phyloP scores from a whole-genome alignment of 495 filamentous ascomycete genomes.

The Aspergillus campestris region DNA sequence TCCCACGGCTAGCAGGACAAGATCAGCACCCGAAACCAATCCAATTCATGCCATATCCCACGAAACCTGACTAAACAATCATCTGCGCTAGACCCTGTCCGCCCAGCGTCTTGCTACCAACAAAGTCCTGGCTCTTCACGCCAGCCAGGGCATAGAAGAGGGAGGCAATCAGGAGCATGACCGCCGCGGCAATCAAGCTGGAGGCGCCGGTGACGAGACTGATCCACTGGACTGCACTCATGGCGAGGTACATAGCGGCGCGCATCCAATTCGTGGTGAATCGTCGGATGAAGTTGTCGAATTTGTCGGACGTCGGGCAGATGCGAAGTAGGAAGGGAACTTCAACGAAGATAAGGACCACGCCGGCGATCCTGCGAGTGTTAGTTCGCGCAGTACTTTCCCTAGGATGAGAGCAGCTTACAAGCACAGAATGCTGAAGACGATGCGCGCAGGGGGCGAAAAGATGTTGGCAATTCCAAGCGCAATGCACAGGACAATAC shows the following conservation, averaged over 20 bases:
- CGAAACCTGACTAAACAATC: conserved; percentile 67
- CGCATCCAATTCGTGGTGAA: conserved; percentile 97
- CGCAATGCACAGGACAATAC: conserved; percentile 91
- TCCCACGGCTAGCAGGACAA: no score
- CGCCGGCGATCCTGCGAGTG: conserved; percentile 55
- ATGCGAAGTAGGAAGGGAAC: conserved; percentile 94
- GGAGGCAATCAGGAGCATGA: conserved; percentile 68
- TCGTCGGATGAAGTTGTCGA: conserved; percentile 82
- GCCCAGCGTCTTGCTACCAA: conserved; percentile 93
- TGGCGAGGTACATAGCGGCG: conserved; percentile 75
- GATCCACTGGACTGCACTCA: conserved; percentile 78
- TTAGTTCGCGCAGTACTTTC: conserved; percentile 5
- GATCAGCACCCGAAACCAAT: no score
- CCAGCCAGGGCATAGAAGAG: conserved; percentile 78
- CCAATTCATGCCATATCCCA: neutral
- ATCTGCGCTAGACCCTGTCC: conserved; percentile 94
- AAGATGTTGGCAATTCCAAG: conserved; percentile 91
- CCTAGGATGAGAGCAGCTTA: conserved; percentile 38
- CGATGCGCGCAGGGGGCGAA: conserved; percentile 55
- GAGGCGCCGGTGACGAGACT: conserved; percentile 52
- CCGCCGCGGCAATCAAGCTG: conserved; percentile 77
- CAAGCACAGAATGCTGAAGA: conserved; percentile 82
- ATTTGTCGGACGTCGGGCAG: conserved; percentile 85
- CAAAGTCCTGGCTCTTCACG: conserved; percentile 86
- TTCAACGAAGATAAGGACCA: conserved; percentile 93